Percentiles rank a stretch among this genome's conserved stretches.
These are phyloP conservation scores for Phaseolus coccineus DNA, from an alignment of 331 rosid genomes.

Conservation along the genomic window DNA sequence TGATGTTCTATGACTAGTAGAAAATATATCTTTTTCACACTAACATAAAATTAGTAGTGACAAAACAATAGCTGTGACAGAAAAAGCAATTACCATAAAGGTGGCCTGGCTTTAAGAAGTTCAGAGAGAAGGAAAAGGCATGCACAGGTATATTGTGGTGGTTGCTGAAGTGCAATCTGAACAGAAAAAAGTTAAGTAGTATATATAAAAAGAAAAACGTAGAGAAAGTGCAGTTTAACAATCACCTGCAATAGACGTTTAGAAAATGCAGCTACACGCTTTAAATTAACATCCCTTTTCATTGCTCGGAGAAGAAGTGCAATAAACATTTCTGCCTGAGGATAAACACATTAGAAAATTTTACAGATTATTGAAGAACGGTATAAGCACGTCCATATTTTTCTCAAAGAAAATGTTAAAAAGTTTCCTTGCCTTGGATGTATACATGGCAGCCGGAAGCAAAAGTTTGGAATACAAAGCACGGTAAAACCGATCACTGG, in stretches of 20 bases:
- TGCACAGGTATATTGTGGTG: slow-evolving; percentile 93
- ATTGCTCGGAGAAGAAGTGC: slow-evolving; percentile 91
- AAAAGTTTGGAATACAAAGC: slow-evolving; percentile 89
- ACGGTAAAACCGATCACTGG: slow-evolving; percentile 89
- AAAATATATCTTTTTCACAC: not conserved
- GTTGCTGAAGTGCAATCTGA: slow-evolving; percentile 97
- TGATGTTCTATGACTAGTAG: not conserved
- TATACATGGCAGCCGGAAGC: slow-evolving; percentile 89
- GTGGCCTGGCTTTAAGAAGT: slow-evolving; percentile 90
- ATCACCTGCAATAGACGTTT: slow-evolving; percentile 89
- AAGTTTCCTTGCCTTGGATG: slow-evolving; percentile 74
- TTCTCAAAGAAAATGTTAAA: not conserved
- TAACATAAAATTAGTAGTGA: not conserved
- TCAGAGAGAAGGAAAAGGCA: slow-evolving; percentile 96
- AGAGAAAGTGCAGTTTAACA: slow-evolving; percentile 28
- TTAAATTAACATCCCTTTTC: slow-evolving; percentile 89
- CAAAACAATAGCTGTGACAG: not conserved
- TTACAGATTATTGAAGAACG: not conserved
- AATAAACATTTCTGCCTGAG: slow-evolving; percentile 92
- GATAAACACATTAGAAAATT: slow-evolving; percentile 21
- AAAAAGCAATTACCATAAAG: slow-evolving; percentile 69
- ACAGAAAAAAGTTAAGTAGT: slow-evolving; percentile 21
- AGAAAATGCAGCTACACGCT: slow-evolving; percentile 89
- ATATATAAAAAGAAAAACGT: not conserved
- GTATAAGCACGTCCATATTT: not conserved